phyloP scores from a whole-genome alignment of 2,329 filamentous ascomycete species.

The Immersiporthe knoxdaviesiana region DNA sequence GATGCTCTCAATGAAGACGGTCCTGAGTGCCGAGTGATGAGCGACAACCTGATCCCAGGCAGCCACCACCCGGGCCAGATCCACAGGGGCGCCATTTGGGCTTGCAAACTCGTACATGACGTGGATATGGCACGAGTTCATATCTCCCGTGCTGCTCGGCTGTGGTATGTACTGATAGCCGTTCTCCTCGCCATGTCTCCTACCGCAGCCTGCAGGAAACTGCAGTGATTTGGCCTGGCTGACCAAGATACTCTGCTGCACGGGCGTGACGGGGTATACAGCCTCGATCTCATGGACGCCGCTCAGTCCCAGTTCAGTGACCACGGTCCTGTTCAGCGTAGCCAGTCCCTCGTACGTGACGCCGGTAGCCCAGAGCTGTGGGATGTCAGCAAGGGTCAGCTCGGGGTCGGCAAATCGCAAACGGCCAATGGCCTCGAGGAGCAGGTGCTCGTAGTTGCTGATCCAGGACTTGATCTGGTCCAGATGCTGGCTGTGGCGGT shows the following conservation, averaged over 20 bases:
- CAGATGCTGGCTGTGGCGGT: conserved; percentile 45
- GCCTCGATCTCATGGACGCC: conserved; percentile 52
- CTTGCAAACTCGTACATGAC: conserved; percentile 53
- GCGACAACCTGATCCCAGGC: conserved; percentile 55
- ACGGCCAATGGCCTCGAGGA: conserved; percentile 48
- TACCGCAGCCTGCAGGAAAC: conserved; percentile 15
- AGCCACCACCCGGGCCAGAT: conserved; percentile 49
- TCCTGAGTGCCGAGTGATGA: conserved; percentile 51
- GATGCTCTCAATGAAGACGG: conserved; percentile 56
- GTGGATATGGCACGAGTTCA: conserved; percentile 48
- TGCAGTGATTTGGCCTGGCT: conserved; percentile 43
- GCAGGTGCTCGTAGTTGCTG: conserved; percentile 48
- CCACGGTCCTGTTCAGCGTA: conserved; percentile 47
- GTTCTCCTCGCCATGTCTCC: conserved; percentile 6
- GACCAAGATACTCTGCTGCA: conserved; percentile 55
- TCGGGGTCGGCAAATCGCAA: conserved; percentile 48
- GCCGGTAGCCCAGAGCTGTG: conserved; percentile 46
- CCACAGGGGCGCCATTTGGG: conserved; percentile 42
- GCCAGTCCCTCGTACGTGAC: conserved; percentile 49
- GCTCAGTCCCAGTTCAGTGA: conserved; percentile 45
- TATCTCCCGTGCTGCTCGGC: conserved; percentile 30
- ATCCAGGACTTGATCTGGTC: conserved; percentile 52
- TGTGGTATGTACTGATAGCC: conserved; percentile 16
- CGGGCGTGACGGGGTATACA: conserved; percentile 51
- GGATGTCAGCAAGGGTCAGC: conserved; percentile 55